A percentile compares a stretch with the other conserved stretches of the same genome.
Conservation (phyloP, 2,329 filamentous ascomycete genomes). For the Diaporthe ilicicola region DNA sequence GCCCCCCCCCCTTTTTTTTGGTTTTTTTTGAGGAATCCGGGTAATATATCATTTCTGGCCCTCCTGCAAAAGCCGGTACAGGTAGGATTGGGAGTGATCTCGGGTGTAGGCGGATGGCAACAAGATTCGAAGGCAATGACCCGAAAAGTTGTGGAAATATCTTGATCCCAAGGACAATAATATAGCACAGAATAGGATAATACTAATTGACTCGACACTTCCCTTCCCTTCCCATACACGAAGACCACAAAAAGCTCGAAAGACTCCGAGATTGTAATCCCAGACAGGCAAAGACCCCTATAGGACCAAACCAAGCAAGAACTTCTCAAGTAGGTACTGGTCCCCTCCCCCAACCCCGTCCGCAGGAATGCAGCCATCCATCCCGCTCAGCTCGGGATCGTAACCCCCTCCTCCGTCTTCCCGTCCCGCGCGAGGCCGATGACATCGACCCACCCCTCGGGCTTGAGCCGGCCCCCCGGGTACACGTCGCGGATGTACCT, state of each 20-base stretch:
- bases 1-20: too few relatives aligned
- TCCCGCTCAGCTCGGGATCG: background rate
- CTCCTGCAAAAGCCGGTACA: background rate
- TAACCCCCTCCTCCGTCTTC: slow-evolving; percentile 22
- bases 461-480: slow-evolving; percentile 58
- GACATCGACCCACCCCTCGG: slow-evolving; percentile 68
- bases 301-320: background rate
- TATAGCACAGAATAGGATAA: background rate
- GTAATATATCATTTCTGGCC: too few relatives aligned
- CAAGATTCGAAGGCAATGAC: too few relatives aligned
- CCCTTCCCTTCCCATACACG: background rate
- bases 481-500: slow-evolving; percentile 59
- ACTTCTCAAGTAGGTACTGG: too few relatives aligned
- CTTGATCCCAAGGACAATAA: too few relatives aligned
- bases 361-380: too few relatives aligned
- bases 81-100: background rate
- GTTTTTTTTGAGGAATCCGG: too few relatives aligned
- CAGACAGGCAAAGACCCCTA: background rate
- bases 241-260: background rate
- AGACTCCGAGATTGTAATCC: too few relatives aligned
- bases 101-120: too few relatives aligned
- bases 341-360: background rate
- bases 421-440: slow-evolving; percentile 47
- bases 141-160: too few relatives aligned
- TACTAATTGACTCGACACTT: background rate